A percentile compares a stretch with the other conserved stretches of the same genome.
These are phyloP conservation scores for Sutorius eximius DNA, from an alignment of 1,284 basidiomycete species.

Conservation along the genomic window DNA sequence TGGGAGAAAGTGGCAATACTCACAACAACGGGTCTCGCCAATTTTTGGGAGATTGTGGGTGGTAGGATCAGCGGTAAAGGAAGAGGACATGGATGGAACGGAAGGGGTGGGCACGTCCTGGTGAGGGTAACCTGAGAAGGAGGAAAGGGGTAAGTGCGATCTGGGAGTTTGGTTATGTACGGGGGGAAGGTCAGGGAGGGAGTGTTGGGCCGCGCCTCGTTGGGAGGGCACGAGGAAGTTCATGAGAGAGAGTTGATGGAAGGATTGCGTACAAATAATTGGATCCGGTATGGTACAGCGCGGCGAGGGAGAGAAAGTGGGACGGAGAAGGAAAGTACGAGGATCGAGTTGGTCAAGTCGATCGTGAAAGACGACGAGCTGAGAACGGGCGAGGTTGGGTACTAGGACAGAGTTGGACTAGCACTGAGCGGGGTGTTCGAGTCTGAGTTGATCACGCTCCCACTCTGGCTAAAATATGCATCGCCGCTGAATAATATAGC, in stretches of 20 bases:
- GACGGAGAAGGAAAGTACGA: conserved; percentile 22
- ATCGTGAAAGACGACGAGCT: conserved; percentile 9
- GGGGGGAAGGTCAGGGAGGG: conserved; percentile 19
- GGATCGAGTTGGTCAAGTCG: conserved; percentile 16
- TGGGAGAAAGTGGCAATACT: conserved; percentile 33
- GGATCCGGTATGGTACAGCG: conserved; percentile 17
- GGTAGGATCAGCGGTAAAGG: conserved; percentile 19
- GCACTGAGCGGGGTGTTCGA: conserved; percentile 11
- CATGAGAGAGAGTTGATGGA: conserved; percentile 36
- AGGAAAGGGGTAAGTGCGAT: conserved; percentile 40
- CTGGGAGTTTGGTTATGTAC: conserved; percentile 36
- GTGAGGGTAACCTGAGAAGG: conserved; percentile 35
- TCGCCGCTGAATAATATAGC: conserved; percentile 31
- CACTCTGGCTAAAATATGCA: conserved; percentile 27
- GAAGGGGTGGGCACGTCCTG: conserved; percentile 28
- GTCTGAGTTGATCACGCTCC: conserved; percentile 23
- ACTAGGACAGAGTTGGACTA: neutral
- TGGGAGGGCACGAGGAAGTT: conserved; percentile 45
- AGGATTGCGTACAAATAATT: conserved; percentile 22
- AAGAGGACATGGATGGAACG: conserved; percentile 17
- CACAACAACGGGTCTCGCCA: conserved; percentile 74
- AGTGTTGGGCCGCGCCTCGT: conserved; percentile 37
- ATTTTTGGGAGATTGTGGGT: conserved; percentile 49
- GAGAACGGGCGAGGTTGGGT: neutral
- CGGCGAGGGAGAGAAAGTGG: conserved; percentile 10